Evolutionary conservation across 192 early-diverging fungal genomes (phyloP), one percentile per base, ranked within the genome.

Genomic region (Powellomyces hirtus): DNA sequence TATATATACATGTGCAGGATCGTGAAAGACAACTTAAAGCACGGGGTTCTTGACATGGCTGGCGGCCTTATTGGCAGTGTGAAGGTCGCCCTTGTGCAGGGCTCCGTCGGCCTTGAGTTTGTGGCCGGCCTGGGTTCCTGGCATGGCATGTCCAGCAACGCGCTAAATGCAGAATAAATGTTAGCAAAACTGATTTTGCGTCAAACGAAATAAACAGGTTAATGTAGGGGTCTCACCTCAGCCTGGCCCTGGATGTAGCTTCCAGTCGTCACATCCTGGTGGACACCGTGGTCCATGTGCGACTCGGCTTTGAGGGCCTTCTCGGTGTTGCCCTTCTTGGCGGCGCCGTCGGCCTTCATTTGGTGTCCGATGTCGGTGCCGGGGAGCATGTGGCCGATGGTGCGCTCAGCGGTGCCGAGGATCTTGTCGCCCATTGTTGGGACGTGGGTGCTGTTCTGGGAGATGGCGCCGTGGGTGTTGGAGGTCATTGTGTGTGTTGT

Each of bases 281-380:
- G 67, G 14, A 60, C 45, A 22, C 58, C 57, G 58, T 69, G 67
- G 67, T 69, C 67, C 65, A 67, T 67, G 3, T 67, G 33, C 53
- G 22, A 30, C 16, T 29, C 29, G 11, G 65, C 65, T 38, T 67
- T 67, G 3, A 11, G 22, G 0, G 65, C 65, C 37, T 67, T 67
- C 16, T 38, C 26, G 5, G 30, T 37, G 52, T 67, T 24, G 1
- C 65, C 65, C n/a, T 29, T 67, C 46, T 67, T 67, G 55, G 20
- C 53, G 20, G 65, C 65, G 27, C 65, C 65, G 3, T 67, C 65
- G 51, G 65, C 65, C 37, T 67, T 67, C 24, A 67, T 20, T 40
- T 67, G 65, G 65, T 69, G 67, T 20, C 67, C 67, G 20, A 69
- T 4, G 44, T 69, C 59, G 24, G 67, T 69, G 42, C 67, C 67